These are phyloP conservation scores for Zoysia matrella DNA, from an alignment of 202 grass and related monocot species.

Conservation along the genomic window DNA sequence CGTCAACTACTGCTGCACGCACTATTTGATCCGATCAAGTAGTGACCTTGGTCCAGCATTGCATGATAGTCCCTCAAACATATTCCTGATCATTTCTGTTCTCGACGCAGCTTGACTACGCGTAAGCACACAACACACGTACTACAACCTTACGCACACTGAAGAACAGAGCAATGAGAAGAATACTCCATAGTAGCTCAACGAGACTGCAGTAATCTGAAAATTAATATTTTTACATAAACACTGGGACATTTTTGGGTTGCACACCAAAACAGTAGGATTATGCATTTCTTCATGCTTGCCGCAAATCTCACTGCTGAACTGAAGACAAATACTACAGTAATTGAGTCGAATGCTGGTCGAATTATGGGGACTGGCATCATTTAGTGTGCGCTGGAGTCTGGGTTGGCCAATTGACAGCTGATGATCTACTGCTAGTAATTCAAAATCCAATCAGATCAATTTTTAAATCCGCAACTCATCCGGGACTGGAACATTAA, in stretches of 20 bases:
- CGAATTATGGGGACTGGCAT: not conserved
- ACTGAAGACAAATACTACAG: not conserved
- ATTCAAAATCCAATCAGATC: not conserved
- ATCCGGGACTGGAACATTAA: not conserved
- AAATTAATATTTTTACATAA: too few species aligned
- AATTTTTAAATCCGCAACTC: slow-evolving; percentile 1
- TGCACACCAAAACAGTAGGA: not conserved
- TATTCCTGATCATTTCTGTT: not conserved
- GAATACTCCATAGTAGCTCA: not conserved
- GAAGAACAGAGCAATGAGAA: not conserved
- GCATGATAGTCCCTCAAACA: too few species aligned
- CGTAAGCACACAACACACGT: not conserved
- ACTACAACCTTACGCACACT: not conserved
- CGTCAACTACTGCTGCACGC: too few species aligned
- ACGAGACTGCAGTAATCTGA: not conserved
- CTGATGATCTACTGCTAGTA: not conserved
- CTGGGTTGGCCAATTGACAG: not conserved
- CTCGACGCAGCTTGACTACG: not conserved
- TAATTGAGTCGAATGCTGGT: not conserved
- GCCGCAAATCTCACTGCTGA: slow-evolving; percentile 13
- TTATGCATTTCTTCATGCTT: not conserved
- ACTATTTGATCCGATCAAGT: too few species aligned
- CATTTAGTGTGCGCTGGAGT: not conserved
- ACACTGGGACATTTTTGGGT: too few species aligned
- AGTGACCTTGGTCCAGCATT: too few species aligned